Conservation (phyloP, 2,329 filamentous ascomycete species). For the Apiospora kogelbergensis region DNA sequence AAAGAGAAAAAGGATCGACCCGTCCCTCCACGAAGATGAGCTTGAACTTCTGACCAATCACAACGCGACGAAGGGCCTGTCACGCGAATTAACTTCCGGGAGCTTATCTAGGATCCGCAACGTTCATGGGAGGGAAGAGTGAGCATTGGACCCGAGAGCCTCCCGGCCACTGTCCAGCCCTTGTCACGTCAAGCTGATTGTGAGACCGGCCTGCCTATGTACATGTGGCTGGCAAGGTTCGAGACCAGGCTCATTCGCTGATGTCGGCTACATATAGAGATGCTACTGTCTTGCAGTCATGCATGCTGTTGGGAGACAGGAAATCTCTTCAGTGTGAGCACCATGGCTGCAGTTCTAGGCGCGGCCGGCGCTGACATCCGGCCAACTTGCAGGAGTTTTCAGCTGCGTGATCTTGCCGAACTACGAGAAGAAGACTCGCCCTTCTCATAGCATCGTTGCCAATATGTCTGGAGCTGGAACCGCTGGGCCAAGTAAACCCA, state of each 20-base stretch:
- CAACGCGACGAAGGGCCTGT: neutral
- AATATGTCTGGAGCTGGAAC: neutral
- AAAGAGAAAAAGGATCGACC: conserved; percentile 17
- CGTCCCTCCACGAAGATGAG: conserved; percentile 17
- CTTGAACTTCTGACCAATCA: conserved; percentile 19
- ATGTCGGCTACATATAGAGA: neutral
- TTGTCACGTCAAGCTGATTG: neutral
- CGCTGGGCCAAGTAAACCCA: neutral
- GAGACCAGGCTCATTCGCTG: neutral
- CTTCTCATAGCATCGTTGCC: neutral
- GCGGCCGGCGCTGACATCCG: neutral
- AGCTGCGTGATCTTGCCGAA: neutral
- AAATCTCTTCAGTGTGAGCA: neutral
- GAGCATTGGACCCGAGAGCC: neutral
- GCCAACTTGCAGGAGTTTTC: neutral
- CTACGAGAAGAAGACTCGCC: neutral
- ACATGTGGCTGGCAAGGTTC: neutral
- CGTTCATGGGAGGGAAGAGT: neutral
- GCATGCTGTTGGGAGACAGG: neutral
- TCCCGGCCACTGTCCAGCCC: neutral
- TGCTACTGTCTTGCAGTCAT: neutral
- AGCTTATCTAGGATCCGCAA: neutral
- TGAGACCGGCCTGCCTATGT: neutral
- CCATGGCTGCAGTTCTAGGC: neutral
- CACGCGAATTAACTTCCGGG: neutral